Conservation (phyloP, 78 protist genomes). For the Dictyostelium firmibasis region DNA sequence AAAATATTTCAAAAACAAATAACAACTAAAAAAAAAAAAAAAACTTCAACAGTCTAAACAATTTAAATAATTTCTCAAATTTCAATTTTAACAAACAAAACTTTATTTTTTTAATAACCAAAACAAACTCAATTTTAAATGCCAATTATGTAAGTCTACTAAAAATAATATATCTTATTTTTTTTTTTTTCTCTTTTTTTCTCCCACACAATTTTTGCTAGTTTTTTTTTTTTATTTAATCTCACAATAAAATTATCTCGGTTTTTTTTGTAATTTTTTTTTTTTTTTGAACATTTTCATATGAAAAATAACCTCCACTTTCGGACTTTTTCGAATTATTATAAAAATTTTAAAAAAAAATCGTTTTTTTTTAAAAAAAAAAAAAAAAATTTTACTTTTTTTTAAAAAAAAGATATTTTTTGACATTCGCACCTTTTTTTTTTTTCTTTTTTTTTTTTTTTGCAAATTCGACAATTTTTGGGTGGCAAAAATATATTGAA, state of each 20-base stretch:
- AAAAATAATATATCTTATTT: neutral
- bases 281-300: neutral
- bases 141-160: slow-evolving; percentile 14
- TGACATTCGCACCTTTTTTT: neutral
- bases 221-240: neutral
- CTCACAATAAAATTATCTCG: too few species aligned
- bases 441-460: neutral
- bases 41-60: neutral
- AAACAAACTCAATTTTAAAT: neutral
- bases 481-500: neutral
- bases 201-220: too few species aligned
- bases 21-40: neutral
- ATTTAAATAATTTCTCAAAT: neutral
- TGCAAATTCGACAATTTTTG: neutral
- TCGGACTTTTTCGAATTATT: neutral
- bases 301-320: neutral
- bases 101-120: neutral
- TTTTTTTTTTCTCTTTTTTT: neutral
- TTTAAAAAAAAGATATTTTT: neutral
- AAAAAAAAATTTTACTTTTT: too few species aligned
- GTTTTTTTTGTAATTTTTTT: neutral
- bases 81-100: neutral
- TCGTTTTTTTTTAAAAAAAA: neutral
- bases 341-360: too few species aligned
- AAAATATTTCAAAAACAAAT: neutral